These are phyloP conservation scores for Eurotiales sp. DNA, from an alignment of 2,329 filamentous ascomycete genomes.

Conservation along the genomic window DNA sequence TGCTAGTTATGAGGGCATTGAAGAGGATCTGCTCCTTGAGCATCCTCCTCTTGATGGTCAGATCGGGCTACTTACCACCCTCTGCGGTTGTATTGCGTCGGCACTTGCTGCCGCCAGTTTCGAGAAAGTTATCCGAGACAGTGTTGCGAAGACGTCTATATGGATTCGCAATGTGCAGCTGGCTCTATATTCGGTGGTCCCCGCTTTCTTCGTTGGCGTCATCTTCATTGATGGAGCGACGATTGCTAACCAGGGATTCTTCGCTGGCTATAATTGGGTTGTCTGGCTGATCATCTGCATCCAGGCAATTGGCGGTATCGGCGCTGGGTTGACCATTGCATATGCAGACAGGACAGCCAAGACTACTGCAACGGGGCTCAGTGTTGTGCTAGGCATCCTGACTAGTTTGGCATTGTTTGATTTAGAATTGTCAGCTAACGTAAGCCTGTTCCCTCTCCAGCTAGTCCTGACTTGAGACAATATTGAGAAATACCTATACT, in stretches of 20 bases:
- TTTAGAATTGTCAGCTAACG: constrained; percentile 67
- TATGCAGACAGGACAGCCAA: constrained; percentile 88
- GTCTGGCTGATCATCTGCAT: constrained; percentile 82
- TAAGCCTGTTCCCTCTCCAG: constrained; percentile 44
- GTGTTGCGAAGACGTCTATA: constrained; percentile 68
- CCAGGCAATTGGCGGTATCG: constrained; percentile 78
- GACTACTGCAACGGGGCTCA: constrained; percentile 90
- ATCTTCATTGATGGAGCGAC: constrained; percentile 81
- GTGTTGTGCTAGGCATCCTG: constrained; percentile 80
- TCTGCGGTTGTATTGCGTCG: constrained; percentile 74
- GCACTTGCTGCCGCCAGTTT: constrained; percentile 70
- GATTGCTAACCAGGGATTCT: constrained; percentile 82
- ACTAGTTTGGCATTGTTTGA: constrained; percentile 84
- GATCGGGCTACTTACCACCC: constrained; percentile 72
- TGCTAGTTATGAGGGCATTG: constrained; percentile 86
- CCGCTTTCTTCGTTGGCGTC: constrained; percentile 80
- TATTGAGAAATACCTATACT: background rate
- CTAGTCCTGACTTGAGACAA: background rate
- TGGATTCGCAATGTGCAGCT: constrained; percentile 96
- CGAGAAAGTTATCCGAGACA: constrained; percentile 85
- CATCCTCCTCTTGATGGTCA: constrained; percentile 68
- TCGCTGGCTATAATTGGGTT: constrained; percentile 87
- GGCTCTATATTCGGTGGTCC: constrained; percentile 89
- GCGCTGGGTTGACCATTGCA: constrained; percentile 77
- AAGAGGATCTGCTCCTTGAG: constrained; percentile 55